phyloP scores from a whole-genome alignment of 208 protist species.

The Phytomonas francai region DNA sequence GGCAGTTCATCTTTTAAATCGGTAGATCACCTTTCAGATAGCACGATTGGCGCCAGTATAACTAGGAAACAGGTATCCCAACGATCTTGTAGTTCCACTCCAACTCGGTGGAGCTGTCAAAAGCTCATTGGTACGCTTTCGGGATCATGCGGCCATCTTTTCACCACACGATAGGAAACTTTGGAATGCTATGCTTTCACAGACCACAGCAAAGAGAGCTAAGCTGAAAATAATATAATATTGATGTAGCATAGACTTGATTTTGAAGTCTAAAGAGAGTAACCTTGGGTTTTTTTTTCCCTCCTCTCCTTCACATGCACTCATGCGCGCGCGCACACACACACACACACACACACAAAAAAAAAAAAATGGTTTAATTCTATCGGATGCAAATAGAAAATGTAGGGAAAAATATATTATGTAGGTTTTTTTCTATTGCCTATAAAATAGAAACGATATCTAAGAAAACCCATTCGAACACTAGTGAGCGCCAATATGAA shows the following conservation, averaged over 20 bases:
- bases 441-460: not conserved
- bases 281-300: not conserved
- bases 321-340: not conserved
- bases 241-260: not conserved
- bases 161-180: not conserved
- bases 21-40: not conserved
- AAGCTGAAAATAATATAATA: not conserved
- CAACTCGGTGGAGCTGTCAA: not conserved
- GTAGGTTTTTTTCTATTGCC: not conserved
- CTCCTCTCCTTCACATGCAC: not conserved
- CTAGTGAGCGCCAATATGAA: not conserved
- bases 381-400: not conserved
- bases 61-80: not conserved
- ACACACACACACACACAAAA: not conserved
- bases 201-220: not conserved
- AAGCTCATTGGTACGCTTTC: not conserved
- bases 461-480: not conserved
- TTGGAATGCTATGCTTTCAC: not conserved
- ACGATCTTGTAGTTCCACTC: not conserved
- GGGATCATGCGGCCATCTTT: not conserved
- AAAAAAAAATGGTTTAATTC: not conserved
- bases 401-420: not conserved
- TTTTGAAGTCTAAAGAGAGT: not conserved
- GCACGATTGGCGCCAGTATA: not conserved
- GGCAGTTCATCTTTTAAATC: not conserved